Evolutionary conservation across 768 basidiomycete genomes (phyloP).

Genomic region (Leccinum aurantiacum): DNA sequence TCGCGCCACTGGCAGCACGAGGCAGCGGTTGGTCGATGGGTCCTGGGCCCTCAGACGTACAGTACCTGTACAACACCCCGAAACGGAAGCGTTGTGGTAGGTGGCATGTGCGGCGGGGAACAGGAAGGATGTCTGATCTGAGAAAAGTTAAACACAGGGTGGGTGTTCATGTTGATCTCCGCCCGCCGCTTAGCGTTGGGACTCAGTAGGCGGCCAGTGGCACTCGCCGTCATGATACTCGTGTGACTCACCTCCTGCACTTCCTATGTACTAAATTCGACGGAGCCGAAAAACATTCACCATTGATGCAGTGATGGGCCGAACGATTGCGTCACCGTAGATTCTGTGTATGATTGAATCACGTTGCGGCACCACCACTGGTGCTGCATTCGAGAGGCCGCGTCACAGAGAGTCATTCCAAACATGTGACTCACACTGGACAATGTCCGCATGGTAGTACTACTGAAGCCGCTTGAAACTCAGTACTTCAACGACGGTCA

Average conservation of each 20-base stretch:
- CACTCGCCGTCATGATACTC: background rate
- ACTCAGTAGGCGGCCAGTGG: background rate
- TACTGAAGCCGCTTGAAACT: slow-evolving; percentile 34
- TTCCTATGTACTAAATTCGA: slow-evolving; percentile 40
- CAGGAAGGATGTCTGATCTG: slow-evolving; percentile 62
- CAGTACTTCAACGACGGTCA: slow-evolving; percentile 25
- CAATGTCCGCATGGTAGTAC: slow-evolving; percentile 41
- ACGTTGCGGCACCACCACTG: slow-evolving; percentile 32
- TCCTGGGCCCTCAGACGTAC: background rate
- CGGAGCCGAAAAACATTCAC: slow-evolving; percentile 51
- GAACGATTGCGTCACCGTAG: background rate
- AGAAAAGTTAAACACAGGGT: slow-evolving; percentile 57
- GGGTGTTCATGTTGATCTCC: slow-evolving; percentile 12
- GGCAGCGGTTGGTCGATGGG: background rate
- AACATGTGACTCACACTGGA: slow-evolving; percentile 40
- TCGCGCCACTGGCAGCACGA: background rate
- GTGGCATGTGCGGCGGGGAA: slow-evolving; percentile 61
- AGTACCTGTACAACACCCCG: background rate
- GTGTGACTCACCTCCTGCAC: slow-evolving; percentile 18
- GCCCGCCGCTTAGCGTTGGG: background rate
- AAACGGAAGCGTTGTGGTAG: slow-evolving; percentile 24
- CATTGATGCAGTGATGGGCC: slow-evolving; percentile 35
- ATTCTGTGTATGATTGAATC: background rate
- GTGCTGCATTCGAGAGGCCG: slow-evolving; percentile 59
- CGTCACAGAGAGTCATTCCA: slow-evolving; percentile 35